Percentiles rank a stretch among this genome's conserved stretches.
These are phyloP conservation scores for Cutaneotrichosporon sp. DNA, from an alignment of 1,284 basidiomycete species.

Conservation along the genomic window DNA sequence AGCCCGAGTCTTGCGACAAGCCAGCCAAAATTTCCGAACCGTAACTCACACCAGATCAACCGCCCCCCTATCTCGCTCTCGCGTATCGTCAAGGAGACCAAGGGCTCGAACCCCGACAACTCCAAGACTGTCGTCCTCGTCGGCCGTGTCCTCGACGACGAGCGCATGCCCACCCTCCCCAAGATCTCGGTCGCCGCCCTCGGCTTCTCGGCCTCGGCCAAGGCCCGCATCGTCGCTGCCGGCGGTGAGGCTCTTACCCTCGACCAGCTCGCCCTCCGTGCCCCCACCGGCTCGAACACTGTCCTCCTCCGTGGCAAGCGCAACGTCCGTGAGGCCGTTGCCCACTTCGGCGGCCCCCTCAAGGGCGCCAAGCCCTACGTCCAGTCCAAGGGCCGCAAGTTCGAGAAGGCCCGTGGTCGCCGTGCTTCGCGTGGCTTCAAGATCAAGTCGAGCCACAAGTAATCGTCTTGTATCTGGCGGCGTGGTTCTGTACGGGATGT, in stretches of 20 bases:
- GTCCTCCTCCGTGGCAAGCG: conserved; percentile 71
- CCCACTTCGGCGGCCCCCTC: conserved; percentile 77
- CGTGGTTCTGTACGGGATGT: conserved; percentile 8
- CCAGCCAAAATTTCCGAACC: background rate
- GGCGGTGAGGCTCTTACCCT: conserved; percentile 94
- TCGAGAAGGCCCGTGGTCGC: conserved; percentile 76
- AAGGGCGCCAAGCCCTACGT: conserved; percentile 60
- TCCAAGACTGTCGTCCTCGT: conserved; percentile 84
- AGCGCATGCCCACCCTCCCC: conserved; percentile 81
- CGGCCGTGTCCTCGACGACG: conserved; percentile 93
- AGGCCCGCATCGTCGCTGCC: conserved; percentile 90
- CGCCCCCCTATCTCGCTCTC: conserved; percentile 94
- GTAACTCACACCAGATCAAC: conserved; percentile 66
- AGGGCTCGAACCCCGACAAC: conserved; percentile 64
- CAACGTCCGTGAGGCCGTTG: conserved; percentile 88
- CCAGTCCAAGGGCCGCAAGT: conserved; percentile 91
- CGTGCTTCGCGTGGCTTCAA: conserved; percentile 57
- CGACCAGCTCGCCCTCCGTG: conserved; percentile 91
- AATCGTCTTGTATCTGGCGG: conserved; percentile 20
- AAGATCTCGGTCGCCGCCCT: conserved; percentile 93
- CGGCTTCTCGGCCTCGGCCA: conserved; percentile 88
- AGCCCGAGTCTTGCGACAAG: no score
- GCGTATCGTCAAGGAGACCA: conserved; percentile 78
- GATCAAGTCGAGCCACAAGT: conserved; percentile 55
- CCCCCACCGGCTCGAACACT: conserved; percentile 94